Percentiles rank a stretch among this genome's conserved stretches.
Evolutionary conservation across 2,329 filamentous ascomycete species (phyloP).

Genomic region (Aspergillus vadensis): DNA sequence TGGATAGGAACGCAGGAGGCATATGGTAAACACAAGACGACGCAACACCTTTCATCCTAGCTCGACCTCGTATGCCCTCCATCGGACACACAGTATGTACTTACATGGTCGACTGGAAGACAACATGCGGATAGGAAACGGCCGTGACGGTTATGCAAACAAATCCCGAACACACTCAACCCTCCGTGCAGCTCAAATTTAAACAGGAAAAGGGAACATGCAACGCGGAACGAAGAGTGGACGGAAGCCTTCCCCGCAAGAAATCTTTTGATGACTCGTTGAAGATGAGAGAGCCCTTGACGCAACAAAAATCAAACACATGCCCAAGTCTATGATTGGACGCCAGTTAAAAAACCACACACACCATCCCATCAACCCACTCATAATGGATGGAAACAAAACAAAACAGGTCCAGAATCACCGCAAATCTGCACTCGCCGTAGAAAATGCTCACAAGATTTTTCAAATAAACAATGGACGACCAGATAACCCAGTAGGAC

Average conservation of each 20-base stretch:
- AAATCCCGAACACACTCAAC: slow-evolving; percentile 17
- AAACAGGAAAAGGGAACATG: slow-evolving; percentile 16
- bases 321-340: slow-evolving; percentile 48
- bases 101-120: slow-evolving; percentile 24
- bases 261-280: slow-evolving; percentile 27
- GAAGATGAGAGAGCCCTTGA: slow-evolving; percentile 23
- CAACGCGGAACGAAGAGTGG: slow-evolving; percentile 22
- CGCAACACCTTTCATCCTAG: slow-evolving; percentile 18
- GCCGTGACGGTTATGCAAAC: slow-evolving; percentile 24
- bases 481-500: slow-evolving; percentile 16
- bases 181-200: slow-evolving; percentile 16
- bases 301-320: slow-evolving; percentile 32
- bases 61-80: slow-evolving; percentile 23
- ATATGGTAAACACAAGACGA: slow-evolving; percentile 8
- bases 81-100: slow-evolving; percentile 24
- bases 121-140: slow-evolving; percentile 19
- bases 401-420: slow-evolving; percentile 29
- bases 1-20: slow-evolving; percentile 7
- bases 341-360: slow-evolving; percentile 42
- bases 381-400: slow-evolving; percentile 33
- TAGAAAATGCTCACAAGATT: slow-evolving; percentile 30
- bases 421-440: slow-evolving; percentile 36
- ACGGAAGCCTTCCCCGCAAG: slow-evolving; percentile 26
- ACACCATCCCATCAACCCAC: slow-evolving; percentile 38
- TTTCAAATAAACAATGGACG: slow-evolving; percentile 20